These are phyloP conservation scores for Fraxinus albicans DNA, from an alignment of 305 asterid genomes.

Conservation along the genomic window DNA sequence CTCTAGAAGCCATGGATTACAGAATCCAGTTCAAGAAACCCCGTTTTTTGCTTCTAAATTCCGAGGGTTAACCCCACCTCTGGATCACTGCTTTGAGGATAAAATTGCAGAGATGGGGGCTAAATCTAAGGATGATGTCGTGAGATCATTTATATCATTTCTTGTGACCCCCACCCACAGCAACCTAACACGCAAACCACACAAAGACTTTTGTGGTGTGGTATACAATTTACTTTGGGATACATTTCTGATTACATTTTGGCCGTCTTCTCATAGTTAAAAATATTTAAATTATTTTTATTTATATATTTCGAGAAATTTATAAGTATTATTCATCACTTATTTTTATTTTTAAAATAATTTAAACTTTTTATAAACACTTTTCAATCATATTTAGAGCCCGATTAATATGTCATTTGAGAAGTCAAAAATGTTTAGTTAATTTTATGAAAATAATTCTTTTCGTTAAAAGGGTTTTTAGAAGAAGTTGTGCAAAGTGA, in stretches of 20 bases:
- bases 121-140: slow-evolving; percentile 17
- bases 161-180: not conserved
- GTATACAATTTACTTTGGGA: slow-evolving; percentile 15
- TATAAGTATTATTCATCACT: too few relatives aligned
- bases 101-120: slow-evolving; percentile 30
- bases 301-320: not conserved
- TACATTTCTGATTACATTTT: not conserved
- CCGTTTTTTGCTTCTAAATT: not conserved
- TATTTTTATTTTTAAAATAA: too few relatives aligned
- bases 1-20: slow-evolving; percentile 57
- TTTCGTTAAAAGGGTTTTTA: too few relatives aligned
- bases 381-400: too few relatives aligned
- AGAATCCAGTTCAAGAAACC: slow-evolving; percentile 18
- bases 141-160: slow-evolving; percentile 5
- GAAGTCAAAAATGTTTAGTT: not conserved
- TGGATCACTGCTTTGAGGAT: slow-evolving; percentile 24
- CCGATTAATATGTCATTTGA: too few relatives aligned
- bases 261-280: too few relatives aligned
- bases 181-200: not conserved
- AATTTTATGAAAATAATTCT: too few relatives aligned
- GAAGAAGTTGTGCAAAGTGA: too few relatives aligned
- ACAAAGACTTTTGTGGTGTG: slow-evolving; percentile 10
- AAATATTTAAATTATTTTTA: too few relatives aligned
- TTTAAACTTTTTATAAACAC: too few relatives aligned
- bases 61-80: slow-evolving; percentile 1